Base-by-base conservation (phyloP, 1,284 basidiomycete species). In the Trametes hirsuta region DNA sequence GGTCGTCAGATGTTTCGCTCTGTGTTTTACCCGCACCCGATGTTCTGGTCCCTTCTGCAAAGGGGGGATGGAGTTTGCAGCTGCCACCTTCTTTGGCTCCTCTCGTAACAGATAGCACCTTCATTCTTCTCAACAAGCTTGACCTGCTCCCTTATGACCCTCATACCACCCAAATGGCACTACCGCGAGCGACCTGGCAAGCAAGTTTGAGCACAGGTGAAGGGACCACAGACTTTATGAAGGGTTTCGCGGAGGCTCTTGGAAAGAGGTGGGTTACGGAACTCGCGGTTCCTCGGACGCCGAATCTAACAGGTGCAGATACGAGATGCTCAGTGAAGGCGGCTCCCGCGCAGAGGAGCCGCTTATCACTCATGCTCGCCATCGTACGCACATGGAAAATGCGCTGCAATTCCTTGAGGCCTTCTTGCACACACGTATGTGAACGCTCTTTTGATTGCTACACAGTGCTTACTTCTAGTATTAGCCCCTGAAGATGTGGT, bases 341-440 rank as follows among this genome's bases (percentile, higher is more conserved):
- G 64, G 63, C 4, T 42, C 61, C 14, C 58, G 64, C 41, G 36
- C 59, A 2, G 77, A 83, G 21, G 73, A 79, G 14, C 90, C 91
- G 0, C 75, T 95, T 12, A 85, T 95, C 53, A 94, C 91, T 0
- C 89, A 92, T 60, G 82, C 86, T 3, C 84, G 94, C 18, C 94
- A 96, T 71, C 83, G 92, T 6, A 80, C 82, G 6, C 90, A 93
- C 67, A 79, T 96, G 15, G 81, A 90, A 69, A 80, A 82, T 24
- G 89, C 91, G 0, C 75, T 83, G 10, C 77, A 69, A 6, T 89
- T 88, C 66, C 72, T 95, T 6, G 78, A 86, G 36, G 85, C 88
- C 1, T 93, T 94, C 69, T 74, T 88, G 4, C 75, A 76, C 11
- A 81, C 81, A 57, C 72, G 88, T 89, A 64, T 68, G 82, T 58